Conservation (phyloP, 1,139 yeast species). For the Meyerozyma sp. region DNA sequence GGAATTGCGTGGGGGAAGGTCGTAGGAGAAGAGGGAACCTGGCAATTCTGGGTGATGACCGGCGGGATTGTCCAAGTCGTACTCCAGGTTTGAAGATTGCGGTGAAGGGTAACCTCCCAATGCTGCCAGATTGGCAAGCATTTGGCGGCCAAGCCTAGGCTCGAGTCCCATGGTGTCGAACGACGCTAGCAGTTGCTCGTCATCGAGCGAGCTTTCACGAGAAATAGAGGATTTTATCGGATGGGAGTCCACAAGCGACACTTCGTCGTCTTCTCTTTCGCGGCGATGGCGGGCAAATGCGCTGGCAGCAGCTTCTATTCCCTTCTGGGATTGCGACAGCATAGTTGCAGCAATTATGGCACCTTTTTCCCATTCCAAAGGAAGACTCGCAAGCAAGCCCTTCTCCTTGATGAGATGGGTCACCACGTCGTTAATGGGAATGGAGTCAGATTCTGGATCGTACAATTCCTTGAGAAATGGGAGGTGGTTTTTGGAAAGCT, state of each 20-base stretch:
- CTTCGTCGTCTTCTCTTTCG: conserved; percentile 4
- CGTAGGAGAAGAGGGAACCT: conserved; percentile 10
- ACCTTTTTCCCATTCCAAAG: conserved; percentile 44
- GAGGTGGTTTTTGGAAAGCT: conserved; percentile 31
- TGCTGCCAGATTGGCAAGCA: background rate
- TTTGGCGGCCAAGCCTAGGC: background rate
- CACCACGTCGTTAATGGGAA: conserved; percentile 50
- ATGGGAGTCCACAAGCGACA: conserved; percentile 2
- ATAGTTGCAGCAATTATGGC: conserved; percentile 36
- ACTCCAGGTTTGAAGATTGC: conserved; percentile 4
- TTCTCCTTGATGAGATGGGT: conserved; percentile 34
- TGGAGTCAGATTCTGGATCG: conserved; percentile 13
- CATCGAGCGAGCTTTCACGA: conserved; percentile 2
- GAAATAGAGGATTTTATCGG: conserved; percentile 4
- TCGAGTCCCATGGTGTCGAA: background rate
- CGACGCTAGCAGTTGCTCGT: background rate
- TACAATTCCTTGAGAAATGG: conserved; percentile 22
- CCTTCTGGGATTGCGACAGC: conserved; percentile 11
- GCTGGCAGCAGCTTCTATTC: conserved; percentile 20
- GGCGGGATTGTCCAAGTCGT: background rate
- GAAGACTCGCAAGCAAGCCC: conserved; percentile 31
- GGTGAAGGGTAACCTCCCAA: background rate
- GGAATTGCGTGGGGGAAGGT: conserved; percentile 7
- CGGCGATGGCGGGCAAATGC: conserved; percentile 30
- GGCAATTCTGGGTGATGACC: background rate